Percentiles rank a stretch among this genome's conserved stretches.
Evolutionary conservation across 768 basidiomycete genomes (phyloP).

Genomic region (Panaeolus papilionaceus): DNA sequence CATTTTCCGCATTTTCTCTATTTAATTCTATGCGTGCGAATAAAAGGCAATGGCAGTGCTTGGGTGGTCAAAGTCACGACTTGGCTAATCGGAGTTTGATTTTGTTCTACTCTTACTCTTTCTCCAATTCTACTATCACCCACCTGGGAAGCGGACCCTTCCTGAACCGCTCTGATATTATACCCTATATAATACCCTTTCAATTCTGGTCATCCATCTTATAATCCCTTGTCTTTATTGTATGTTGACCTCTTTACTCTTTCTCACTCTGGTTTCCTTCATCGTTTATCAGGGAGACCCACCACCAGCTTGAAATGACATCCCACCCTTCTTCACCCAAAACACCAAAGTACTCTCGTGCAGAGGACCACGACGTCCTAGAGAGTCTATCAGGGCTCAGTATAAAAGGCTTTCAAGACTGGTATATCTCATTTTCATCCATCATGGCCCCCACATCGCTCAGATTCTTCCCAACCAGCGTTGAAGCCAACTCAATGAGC

Average conservation of each 20-base stretch:
- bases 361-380: slow-evolving; percentile 33
- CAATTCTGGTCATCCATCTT: slow-evolving; percentile 22
- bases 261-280: slow-evolving; percentile 16
- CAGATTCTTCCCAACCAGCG: slow-evolving; percentile 24
- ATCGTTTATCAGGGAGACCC: slow-evolving; percentile 15
- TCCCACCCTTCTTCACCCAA: slow-evolving; percentile 17
- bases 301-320: slow-evolving; percentile 18
- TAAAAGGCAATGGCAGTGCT: slow-evolving; percentile 34
- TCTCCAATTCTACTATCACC: slow-evolving; percentile 26
- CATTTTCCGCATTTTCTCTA: neutral
- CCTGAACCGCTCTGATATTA: neutral
- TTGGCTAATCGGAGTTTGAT: slow-evolving; percentile 35
- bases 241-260: slow-evolving; percentile 19
- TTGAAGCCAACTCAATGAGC: slow-evolving; percentile 28
- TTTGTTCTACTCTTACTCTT: slow-evolving; percentile 29
- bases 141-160: slow-evolving; percentile 19
- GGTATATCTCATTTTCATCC: slow-evolving; percentile 23
- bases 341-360: slow-evolving; percentile 24
- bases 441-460: slow-evolving; percentile 21
- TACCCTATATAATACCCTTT: slow-evolving; percentile 30
- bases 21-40: slow-evolving; percentile 28
- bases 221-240: slow-evolving; percentile 18
- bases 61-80: slow-evolving; percentile 20
- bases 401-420: slow-evolving; percentile 35
- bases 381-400: slow-evolving; percentile 35